Percentiles rank a stretch among this genome's conserved stretches.
Evolutionary conservation across 2,329 filamentous ascomycete species (phyloP).

Genomic region (Seiridium unicorne): DNA sequence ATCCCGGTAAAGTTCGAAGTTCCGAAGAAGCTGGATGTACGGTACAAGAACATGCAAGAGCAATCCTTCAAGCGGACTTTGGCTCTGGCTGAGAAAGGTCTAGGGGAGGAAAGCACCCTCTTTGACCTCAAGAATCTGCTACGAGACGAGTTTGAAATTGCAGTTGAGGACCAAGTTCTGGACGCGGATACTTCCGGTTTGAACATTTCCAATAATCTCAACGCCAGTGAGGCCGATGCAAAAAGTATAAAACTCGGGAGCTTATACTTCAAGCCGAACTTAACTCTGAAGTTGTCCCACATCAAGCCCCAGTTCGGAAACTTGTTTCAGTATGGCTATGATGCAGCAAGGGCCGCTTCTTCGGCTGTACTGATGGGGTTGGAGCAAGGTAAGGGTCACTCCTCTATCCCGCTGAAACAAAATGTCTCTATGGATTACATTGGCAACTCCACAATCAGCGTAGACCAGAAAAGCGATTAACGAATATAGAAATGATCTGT

Average conservation of each 20-base stretch:
- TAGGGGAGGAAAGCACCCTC: background rate
- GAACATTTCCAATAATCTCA: background rate
- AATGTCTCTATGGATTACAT: too few relatives aligned
- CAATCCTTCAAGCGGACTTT: background rate
- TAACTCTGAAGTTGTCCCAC: background rate
- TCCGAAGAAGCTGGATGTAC: background rate
- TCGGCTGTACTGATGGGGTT: background rate
- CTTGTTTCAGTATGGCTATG: background rate
- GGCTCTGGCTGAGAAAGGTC: background rate
- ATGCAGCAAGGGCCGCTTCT: background rate
- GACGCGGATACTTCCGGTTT: background rate
- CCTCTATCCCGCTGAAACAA: too few relatives aligned
- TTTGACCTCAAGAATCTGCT: background rate
- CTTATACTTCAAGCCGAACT: background rate
- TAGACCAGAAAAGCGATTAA: too few relatives aligned
- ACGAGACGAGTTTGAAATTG: background rate
- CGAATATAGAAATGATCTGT: too few relatives aligned
- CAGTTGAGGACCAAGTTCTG: background rate
- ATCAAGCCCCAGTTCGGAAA: background rate
- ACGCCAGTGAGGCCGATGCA: background rate
- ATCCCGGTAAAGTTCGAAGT: constrained; percentile 21
- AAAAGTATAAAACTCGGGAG: background rate
- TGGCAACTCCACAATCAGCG: too few relatives aligned
- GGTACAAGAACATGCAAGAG: constrained; percentile 1
- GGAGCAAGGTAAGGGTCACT: too few relatives aligned